Conservation (phyloP, 805 yeast genomes). For the Sugiyamaella americana region DNA sequence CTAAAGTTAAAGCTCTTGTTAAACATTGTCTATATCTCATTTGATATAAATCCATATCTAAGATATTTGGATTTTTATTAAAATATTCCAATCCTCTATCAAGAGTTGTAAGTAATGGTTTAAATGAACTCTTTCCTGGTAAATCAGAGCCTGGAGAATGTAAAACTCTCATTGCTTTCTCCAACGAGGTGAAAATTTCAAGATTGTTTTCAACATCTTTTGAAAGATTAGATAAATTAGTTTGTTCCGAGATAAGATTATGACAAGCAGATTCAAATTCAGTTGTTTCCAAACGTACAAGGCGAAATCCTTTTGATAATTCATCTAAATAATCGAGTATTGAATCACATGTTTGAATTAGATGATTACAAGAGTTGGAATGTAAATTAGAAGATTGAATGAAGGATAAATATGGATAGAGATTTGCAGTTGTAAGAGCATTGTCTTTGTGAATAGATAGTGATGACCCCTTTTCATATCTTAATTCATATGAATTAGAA, state of each 20-base stretch:
- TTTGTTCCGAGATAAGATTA: slow-evolving; percentile 43
- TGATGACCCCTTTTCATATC: slow-evolving; percentile 6
- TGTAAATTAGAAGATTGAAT: slow-evolving; percentile 31
- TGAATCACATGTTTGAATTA: slow-evolving; percentile 41
- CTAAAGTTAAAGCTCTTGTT: slow-evolving; percentile 70
- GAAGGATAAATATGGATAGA: slow-evolving; percentile 29
- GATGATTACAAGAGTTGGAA: slow-evolving; percentile 27
- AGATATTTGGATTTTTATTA: slow-evolving; percentile 49
- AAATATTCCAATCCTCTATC: slow-evolving; percentile 65
- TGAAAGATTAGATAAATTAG: slow-evolving; percentile 38
- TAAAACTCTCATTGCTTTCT: slow-evolving; percentile 58
- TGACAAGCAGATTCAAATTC: slow-evolving; percentile 58
- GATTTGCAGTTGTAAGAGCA: slow-evolving; percentile 34
- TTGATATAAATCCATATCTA: slow-evolving; percentile 62
- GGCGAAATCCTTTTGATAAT: slow-evolving; percentile 47
- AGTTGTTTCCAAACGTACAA: slow-evolving; percentile 55
- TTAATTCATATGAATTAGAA: background rate
- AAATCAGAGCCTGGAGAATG: slow-evolving; percentile 66
- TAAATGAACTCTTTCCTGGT: slow-evolving; percentile 55
- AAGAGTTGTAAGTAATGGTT: slow-evolving; percentile 46
- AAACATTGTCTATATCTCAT: slow-evolving; percentile 76
- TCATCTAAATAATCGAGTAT: slow-evolving; percentile 43
- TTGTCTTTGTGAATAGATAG: background rate
- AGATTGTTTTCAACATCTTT: slow-evolving; percentile 45
- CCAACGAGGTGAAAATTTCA: slow-evolving; percentile 61